Evolutionary conservation across 2,329 filamentous ascomycete species (phyloP).

Genomic region (Amauroascus verrucosus): DNA sequence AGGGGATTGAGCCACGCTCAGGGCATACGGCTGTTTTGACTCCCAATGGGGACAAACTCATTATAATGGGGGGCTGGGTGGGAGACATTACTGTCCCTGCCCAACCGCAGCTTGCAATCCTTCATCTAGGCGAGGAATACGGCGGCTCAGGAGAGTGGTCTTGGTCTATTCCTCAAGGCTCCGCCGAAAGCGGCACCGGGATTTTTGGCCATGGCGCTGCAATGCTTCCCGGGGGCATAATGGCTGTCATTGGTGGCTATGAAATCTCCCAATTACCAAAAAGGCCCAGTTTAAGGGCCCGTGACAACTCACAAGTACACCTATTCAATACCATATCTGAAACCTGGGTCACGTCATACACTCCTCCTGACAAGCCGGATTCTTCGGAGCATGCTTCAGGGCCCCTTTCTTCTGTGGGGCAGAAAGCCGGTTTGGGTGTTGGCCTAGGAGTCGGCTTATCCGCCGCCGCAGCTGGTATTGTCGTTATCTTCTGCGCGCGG

Average conservation of each 20-base stretch:
- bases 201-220: slow-evolving; percentile 53
- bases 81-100: slow-evolving; percentile 68
- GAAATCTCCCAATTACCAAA: slow-evolving; percentile 38
- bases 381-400: slow-evolving; percentile 15
- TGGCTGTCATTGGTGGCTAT: slow-evolving; percentile 54
- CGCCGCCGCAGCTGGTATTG: slow-evolving; percentile 38
- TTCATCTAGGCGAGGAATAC: slow-evolving; percentile 65
- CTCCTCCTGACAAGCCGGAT: slow-evolving; percentile 33
- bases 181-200: slow-evolving; percentile 37
- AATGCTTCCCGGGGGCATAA: slow-evolving; percentile 51
- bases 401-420: slow-evolving; percentile 25
- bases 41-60: slow-evolving; percentile 63
- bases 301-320: slow-evolving; percentile 39
- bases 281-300: slow-evolving; percentile 25
- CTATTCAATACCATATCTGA: slow-evolving; percentile 54
- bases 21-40: slow-evolving; percentile 79
- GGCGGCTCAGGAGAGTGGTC: slow-evolving; percentile 42
- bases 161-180: slow-evolving; percentile 33
- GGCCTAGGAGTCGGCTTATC: slow-evolving; percentile 56
- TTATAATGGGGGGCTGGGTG: slow-evolving; percentile 87
- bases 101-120: slow-evolving; percentile 65
- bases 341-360: slow-evolving; percentile 49
- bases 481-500: slow-evolving; percentile 44
- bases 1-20: slow-evolving; percentile 63
- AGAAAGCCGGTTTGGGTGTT: slow-evolving; percentile 51